Evolutionary conservation across 2,329 filamentous ascomycete genomes (phyloP).

Genomic region (Rhynchosporium agropyri): DNA sequence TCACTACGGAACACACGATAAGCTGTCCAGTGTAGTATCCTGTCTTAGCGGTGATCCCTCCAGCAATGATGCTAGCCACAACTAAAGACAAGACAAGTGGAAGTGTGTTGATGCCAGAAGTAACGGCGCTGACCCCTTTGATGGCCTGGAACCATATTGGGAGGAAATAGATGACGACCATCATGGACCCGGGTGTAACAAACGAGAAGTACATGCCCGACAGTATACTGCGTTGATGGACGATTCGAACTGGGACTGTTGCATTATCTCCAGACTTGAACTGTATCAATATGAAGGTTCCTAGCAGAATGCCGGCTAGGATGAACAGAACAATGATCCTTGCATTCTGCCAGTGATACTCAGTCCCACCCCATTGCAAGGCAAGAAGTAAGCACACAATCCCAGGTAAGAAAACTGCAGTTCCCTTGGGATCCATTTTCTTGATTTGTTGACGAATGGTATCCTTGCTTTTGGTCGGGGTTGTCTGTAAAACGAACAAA

Average conservation of each 20-base stretch:
- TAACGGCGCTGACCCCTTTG: conserved; percentile 46
- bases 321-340: conserved; percentile 45
- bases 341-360: conserved; percentile 41
- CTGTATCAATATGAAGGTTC: conserved; percentile 42
- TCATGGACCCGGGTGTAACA: conserved; percentile 41
- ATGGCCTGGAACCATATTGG: conserved; percentile 54
- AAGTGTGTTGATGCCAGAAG: conserved; percentile 43
- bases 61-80: conserved; percentile 39
- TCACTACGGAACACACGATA: conserved; percentile 33
- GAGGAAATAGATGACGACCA: conserved; percentile 52
- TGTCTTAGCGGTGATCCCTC: conserved; percentile 38
- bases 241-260: conserved; percentile 46
- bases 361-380: conserved; percentile 43
- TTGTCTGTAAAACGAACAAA: conserved; percentile 26
- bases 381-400: conserved; percentile 42
- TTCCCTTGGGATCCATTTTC: conserved; percentile 44
- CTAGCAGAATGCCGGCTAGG: conserved; percentile 37
- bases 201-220: conserved; percentile 41
- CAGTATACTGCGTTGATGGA: conserved; percentile 44
- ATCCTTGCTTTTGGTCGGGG: conserved; percentile 26
- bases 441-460: conserved; percentile 46
- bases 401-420: conserved; percentile 41
- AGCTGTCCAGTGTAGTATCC: conserved; percentile 39
- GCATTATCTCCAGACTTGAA: conserved; percentile 45
- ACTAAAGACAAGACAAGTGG: conserved; percentile 43